Evolutionary conservation across 2,329 filamentous ascomycete genomes (phyloP).

Genomic region (Aspergillus costaricaensis): DNA sequence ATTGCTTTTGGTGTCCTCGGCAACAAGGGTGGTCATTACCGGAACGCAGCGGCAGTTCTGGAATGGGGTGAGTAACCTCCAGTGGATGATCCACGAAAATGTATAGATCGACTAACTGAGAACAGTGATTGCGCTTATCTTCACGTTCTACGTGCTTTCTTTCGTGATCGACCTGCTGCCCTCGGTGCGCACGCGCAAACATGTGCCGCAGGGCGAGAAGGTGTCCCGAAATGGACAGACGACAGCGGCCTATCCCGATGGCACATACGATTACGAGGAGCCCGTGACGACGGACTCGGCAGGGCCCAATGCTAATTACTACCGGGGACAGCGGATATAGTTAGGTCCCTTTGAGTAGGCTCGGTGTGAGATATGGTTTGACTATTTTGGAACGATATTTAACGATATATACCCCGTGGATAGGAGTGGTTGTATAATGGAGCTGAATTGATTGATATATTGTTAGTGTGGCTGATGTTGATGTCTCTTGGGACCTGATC

Average conservation of each 20-base stretch:
- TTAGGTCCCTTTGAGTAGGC: not conserved
- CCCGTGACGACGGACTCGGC: conserved; percentile 42
- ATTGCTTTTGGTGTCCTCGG: conserved; percentile 64
- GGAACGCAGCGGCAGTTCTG: conserved; percentile 72
- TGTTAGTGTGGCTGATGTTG: too few species aligned
- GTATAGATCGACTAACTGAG: not conserved
- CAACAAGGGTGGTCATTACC: conserved; percentile 41
- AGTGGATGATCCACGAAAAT: not conserved
- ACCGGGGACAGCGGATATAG: conserved; percentile 33
- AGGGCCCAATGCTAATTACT: conserved; percentile 35
- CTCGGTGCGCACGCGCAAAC: conserved; percentile 63
- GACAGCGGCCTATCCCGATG: conserved; percentile 12
- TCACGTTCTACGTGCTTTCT: conserved; percentile 82
- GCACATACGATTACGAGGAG: conserved; percentile 32
- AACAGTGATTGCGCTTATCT: conserved; percentile 71
- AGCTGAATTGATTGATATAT: not conserved
- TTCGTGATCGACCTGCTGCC: conserved; percentile 88
- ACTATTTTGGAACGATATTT: not conserved
- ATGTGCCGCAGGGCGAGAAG: conserved; percentile 46
- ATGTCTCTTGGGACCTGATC: too few species aligned
- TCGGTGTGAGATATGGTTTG: conserved; percentile 5
- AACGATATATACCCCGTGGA: conserved; percentile 1
- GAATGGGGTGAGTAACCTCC: conserved; percentile 60
- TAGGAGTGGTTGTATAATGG: not conserved
- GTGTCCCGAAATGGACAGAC: conserved; percentile 22